Evolutionary conservation across 78 protist genomes (phyloP), one percentile per base, ranked within the genome.

Genomic region (Isochrysis galbana): DNA sequence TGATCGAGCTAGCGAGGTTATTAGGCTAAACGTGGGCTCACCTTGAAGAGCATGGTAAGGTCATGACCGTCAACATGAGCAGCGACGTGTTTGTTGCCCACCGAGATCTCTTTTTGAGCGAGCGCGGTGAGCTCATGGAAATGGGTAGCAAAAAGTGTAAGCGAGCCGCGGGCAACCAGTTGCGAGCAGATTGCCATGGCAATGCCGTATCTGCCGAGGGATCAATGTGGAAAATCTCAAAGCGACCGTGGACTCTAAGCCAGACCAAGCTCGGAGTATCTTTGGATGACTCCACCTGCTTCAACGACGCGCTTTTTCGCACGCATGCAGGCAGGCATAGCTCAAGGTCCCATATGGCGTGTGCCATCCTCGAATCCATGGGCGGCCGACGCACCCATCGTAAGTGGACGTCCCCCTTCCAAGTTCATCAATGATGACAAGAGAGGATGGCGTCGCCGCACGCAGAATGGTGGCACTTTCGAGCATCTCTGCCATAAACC

Each of bases 401-500:
- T 96, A 97, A 0, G 99, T 99, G 21, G 99, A 98, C 17, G 99
- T 99, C 19, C 99, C 99, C 5, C 99, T 61, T 0, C 99, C 99
- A 2, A 99, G 97, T 94, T 99, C 99, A 93, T 99, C 99, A 41
- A 99, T 95, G 87, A 99, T 96, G 25, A 99, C 89, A 4, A 99
- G 93, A 7, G 98, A 95, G 46, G 92, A 51, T 14, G 39, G 23
- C 3, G 98, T 97, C 5, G 99, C 99, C 38, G 90, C 97, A 80
- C 87, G 90, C 80, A 98, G 84, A 41, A 99, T 98, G 45, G 97
- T 26, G 38, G 99, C 96, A 0, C 99, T 97, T 80, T 99, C 99
- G 70, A 98, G 95, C 99, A 99, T 99, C 95, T 99, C 99, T 22
- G 99, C 98, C 99, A 98, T 98, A 94, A 99, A 99, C 23, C 99